Percentiles rank a stretch among this genome's conserved stretches.
Evolutionary conservation across 2,329 filamentous ascomycete genomes (phyloP).

Genomic region (Fusarium torreyae): DNA sequence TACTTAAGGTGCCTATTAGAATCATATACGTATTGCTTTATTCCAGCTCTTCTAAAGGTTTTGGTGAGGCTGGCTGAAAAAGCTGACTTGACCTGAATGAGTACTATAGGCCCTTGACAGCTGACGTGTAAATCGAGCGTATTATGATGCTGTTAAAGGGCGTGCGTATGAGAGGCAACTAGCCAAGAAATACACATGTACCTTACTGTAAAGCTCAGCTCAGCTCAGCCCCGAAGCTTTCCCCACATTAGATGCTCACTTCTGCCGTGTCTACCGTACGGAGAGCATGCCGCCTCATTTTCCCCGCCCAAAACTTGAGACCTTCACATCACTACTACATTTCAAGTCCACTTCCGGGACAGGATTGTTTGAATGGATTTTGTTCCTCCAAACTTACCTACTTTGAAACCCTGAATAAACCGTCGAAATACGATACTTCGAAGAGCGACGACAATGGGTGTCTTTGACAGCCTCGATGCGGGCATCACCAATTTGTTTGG

Average conservation of each 20-base stretch:
- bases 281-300: conserved; percentile 35
- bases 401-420: conserved; percentile 1
- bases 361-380: conserved; percentile 13
- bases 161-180: conserved; percentile 31
- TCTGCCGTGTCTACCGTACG: conserved; percentile 30
- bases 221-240: conserved; percentile 28
- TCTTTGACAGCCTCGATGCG: conserved; percentile 77
- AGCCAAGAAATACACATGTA: conserved; percentile 22
- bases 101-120: too few relatives aligned
- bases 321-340: conserved; percentile 10
- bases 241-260: conserved; percentile 15
- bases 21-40: too few relatives aligned
- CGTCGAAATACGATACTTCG: conserved; percentile 7
- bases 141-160: background rate
- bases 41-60: too few relatives aligned
- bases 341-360: conserved; percentile 1
- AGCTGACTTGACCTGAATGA: background rate
- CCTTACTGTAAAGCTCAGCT: background rate
- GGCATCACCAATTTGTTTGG: conserved; percentile 77
- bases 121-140: background rate
- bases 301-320: conserved; percentile 42
- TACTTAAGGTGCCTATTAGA: too few relatives aligned
- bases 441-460: conserved; percentile 54
- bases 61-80: conserved; percentile 1
- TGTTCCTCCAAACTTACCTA: background rate